phyloP scores from a whole-genome alignment of 441 rosid species.

The Breynia disticha region DNA sequence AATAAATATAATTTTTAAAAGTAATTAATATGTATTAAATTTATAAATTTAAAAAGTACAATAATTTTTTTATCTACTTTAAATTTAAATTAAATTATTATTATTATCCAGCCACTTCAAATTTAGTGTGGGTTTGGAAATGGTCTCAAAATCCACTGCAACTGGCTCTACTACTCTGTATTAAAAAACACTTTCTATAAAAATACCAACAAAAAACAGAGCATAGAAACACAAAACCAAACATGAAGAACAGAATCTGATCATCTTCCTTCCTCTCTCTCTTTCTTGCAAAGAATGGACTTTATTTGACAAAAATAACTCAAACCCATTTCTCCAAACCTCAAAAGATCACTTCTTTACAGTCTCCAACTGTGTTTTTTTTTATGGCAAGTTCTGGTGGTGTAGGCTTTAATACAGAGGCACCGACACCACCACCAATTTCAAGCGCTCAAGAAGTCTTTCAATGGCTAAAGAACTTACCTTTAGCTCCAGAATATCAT shows the following conservation, averaged over 20 bases:
- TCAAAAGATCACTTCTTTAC: not conserved
- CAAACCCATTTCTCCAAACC: not conserved
- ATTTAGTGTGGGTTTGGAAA: too few species aligned
- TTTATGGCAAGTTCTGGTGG: not conserved
- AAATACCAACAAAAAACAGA: not conserved
- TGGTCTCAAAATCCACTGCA: too few species aligned
- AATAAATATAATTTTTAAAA: too few species aligned
- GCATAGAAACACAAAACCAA: not conserved
- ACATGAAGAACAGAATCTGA: slow-evolving; percentile 1
- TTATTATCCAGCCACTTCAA: too few species aligned
- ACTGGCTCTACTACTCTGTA: too few species aligned
- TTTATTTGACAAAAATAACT: not conserved
- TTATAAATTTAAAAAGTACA: too few species aligned
- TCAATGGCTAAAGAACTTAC: slow-evolving; percentile 84
- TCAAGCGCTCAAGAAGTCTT: slow-evolving; percentile 37
- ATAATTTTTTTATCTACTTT: too few species aligned
- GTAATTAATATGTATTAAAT: too few species aligned
- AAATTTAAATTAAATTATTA: too few species aligned
- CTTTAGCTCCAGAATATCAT: slow-evolving; percentile 84
- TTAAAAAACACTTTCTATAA: too few species aligned
- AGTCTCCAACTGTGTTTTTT: not conserved
- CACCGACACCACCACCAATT: not conserved
- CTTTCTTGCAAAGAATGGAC: not conserved
- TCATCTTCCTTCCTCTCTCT: not conserved
- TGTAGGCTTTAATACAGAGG: not conserved